A percentile compares a stretch with the other conserved stretches of the same genome.
Evolutionary conservation across 148 eudicot genomes (phyloP).

Genomic region (Bassia scoparia): DNA sequence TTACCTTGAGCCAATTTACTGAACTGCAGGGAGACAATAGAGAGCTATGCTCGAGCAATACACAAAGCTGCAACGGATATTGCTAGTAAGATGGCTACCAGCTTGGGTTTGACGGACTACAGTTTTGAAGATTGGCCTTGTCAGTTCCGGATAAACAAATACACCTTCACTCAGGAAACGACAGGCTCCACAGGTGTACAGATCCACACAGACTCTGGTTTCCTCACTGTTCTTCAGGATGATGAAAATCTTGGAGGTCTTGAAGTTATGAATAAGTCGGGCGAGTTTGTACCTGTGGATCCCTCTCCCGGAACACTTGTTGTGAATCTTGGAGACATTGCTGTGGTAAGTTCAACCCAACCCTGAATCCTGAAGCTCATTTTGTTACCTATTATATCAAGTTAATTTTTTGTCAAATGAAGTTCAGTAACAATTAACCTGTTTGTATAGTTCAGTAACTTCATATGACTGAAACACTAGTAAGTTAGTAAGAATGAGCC

Average conservation of each 20-base stretch:
- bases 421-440: too few relatives aligned
- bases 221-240: conserved; percentile 68
- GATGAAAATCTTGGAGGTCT: conserved; percentile 74
- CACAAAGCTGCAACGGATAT: conserved; percentile 43
- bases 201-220: conserved; percentile 73
- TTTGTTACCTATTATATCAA: too few relatives aligned
- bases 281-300: conserved; percentile 47
- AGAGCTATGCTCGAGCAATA: conserved; percentile 49
- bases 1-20: not conserved
- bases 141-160: conserved; percentile 70
- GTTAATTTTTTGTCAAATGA: too few relatives aligned
- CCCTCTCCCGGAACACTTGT: conserved; percentile 59
- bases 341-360: conserved; percentile 38
- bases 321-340: conserved; percentile 67
- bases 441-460: not conserved
- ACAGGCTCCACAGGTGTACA: conserved; percentile 59
- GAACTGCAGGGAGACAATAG: conserved; percentile 54
- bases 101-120: conserved; percentile 41
- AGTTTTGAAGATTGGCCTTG: conserved; percentile 55
- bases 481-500: not conserved
- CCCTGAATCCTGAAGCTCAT: not conserved
- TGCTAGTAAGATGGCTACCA: conserved; percentile 36
- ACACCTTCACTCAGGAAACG: conserved; percentile 50
- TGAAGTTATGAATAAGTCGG: conserved; percentile 57
- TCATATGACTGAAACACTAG: not conserved